phyloP scores from a whole-genome alignment of 2,329 filamentous ascomycete genomes.

The Pseudogymnoascus sp. region DNA sequence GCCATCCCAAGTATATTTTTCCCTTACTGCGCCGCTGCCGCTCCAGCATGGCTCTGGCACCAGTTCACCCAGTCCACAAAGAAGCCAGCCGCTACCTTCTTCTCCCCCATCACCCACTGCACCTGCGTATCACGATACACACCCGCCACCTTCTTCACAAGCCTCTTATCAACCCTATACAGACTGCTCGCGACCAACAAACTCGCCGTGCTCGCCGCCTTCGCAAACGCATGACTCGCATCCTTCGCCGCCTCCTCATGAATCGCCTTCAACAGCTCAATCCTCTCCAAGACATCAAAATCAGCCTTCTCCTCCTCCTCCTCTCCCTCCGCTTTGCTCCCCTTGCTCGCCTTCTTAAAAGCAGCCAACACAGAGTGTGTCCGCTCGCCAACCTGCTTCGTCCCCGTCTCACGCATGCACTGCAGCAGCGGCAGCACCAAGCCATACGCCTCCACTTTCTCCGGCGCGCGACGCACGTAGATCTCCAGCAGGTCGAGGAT shows the following conservation, averaged over 20 bases:
- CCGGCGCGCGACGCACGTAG: slow-evolving; percentile 72
- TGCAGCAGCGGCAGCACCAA: slow-evolving; percentile 70
- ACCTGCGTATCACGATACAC: slow-evolving; percentile 59
- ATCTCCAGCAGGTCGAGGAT: slow-evolving; percentile 82
- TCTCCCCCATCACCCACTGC: slow-evolving; percentile 49
- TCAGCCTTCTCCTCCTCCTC: slow-evolving; percentile 26
- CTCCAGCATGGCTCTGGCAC: slow-evolving; percentile 45
- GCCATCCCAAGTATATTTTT: neutral
- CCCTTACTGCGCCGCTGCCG: neutral
- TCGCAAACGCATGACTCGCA: slow-evolving; percentile 61
- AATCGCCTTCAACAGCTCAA: slow-evolving; percentile 53
- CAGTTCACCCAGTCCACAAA: slow-evolving; percentile 71
- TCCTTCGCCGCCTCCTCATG: slow-evolving; percentile 61
- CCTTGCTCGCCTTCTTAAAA: slow-evolving; percentile 62
- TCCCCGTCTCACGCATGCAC: slow-evolving; percentile 67
- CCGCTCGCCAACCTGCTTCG: slow-evolving; percentile 68
- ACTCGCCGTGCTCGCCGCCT: slow-evolving; percentile 66
- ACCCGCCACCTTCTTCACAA: slow-evolving; percentile 48
- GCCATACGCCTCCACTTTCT: slow-evolving; percentile 58
- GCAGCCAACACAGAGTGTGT: slow-evolving; percentile 64
- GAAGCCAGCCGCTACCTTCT: slow-evolving; percentile 57
- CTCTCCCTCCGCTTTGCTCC: slow-evolving; percentile 38
- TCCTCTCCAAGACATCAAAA: slow-evolving; percentile 27
- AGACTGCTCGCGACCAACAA: slow-evolving; percentile 59
- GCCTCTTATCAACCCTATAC: slow-evolving; percentile 45